phyloP scores from a whole-genome alignment of 2,329 filamentous ascomycete genomes.

The Ceratocystis albifundus region DNA sequence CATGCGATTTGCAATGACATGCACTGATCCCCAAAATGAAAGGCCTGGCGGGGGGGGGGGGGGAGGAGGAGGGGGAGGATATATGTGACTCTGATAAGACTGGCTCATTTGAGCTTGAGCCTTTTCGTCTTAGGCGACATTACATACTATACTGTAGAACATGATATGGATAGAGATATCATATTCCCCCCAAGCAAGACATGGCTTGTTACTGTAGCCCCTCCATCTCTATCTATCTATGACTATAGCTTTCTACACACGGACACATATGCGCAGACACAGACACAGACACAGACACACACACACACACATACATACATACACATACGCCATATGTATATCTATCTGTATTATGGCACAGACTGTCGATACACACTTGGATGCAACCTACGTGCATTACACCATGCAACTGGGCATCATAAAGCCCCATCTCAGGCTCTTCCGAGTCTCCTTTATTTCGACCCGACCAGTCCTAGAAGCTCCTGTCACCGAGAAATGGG shows the following conservation, averaged over 20 bases:
- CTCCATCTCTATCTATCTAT: background rate
- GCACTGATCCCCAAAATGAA: background rate
- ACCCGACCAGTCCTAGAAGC: conserved; percentile 14
- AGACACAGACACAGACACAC: background rate
- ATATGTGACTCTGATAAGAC: conserved; percentile 1
- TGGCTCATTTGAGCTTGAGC: background rate
- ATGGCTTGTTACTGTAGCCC: background rate
- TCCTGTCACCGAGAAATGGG: conserved; percentile 12
- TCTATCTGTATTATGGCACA: background rate
- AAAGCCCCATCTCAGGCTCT: background rate
- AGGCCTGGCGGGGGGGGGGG: background rate
- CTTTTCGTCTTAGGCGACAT: background rate
- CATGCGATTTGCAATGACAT: conserved; percentile 10
- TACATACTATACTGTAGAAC: conserved; percentile 1
- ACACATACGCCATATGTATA: background rate
- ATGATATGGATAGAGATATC: background rate
- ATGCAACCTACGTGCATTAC: conserved; percentile 1
- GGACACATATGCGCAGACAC: no score
- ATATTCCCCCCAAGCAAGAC: background rate
- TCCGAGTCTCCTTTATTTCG: conserved; percentile 16
- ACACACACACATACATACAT: background rate
- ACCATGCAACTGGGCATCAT: conserved; percentile 11
- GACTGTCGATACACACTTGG: background rate
- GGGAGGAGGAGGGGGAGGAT: no score
- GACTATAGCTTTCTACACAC: background rate